Conservation (phyloP, 306 rosid species). For the Erythrophleum fordii region DNA sequence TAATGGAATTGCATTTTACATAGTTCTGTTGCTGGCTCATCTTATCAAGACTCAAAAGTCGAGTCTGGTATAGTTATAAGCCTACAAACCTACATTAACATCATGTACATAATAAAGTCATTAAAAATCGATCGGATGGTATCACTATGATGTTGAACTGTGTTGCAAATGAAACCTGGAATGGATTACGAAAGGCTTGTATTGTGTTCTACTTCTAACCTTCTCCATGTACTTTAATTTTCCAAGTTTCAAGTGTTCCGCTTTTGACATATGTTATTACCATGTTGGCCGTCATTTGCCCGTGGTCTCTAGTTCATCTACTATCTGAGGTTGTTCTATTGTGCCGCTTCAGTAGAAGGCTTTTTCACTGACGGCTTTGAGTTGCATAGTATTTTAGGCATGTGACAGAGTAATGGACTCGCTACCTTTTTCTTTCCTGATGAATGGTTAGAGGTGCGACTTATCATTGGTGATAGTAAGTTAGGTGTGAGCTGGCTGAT, state of each 20-base stretch:
- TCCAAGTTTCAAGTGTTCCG: background rate
- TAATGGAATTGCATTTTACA: conserved; percentile 42
- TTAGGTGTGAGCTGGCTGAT: background rate
- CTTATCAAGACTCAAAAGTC: conserved; percentile 24
- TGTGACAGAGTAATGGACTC: background rate
- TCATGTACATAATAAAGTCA: conserved; percentile 34
- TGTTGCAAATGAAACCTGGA: conserved; percentile 11
- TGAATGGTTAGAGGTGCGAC: background rate
- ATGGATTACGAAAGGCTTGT: background rate
- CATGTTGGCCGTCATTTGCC: background rate
- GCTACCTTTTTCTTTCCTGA: background rate
- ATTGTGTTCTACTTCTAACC: background rate
- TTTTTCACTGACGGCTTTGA: too few relatives aligned
- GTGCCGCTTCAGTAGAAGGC: background rate
- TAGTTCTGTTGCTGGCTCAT: conserved; percentile 28
- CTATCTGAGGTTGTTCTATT: background rate
- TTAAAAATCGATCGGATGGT: conserved; percentile 26
- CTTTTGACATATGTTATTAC: background rate
- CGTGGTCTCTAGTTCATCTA: background rate
- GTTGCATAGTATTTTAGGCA: too few relatives aligned
- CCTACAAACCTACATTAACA: conserved; percentile 5
- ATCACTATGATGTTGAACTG: background rate
- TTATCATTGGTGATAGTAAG: background rate
- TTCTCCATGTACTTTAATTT: background rate
- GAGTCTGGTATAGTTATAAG: conserved; percentile 40